Base-by-base conservation (phyloP, 768 basidiomycete species). In the Daedaleopsis sinensis region DNA sequence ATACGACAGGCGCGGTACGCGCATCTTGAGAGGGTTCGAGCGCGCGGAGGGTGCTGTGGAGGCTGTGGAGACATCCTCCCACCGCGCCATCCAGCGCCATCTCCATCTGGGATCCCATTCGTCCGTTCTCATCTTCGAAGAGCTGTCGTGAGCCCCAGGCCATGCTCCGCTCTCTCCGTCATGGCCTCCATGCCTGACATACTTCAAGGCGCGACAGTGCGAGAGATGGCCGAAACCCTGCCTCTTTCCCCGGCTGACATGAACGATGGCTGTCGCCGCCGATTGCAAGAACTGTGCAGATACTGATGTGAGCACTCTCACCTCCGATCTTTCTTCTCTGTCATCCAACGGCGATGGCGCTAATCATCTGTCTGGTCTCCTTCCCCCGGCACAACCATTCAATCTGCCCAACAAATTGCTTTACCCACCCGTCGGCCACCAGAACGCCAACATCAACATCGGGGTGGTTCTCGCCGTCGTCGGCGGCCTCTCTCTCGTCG, bases 391-490 rank as follows among this genome's bases (percentile, higher is more conserved):
- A 42, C 39, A 42, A 42, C 18, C 39, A 42, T 42, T 42, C 39
- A 42, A 42, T 42, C 10, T 10, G 11, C 37, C 37, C 7, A 15
- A 38, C 37, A 7, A 38, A 55, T n/a, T n/a, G 55, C 16, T 32
- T 36, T 42, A 39, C 24, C 44, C 60, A 19, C 19, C 54, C 23
- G 18, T 23, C 18, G 55, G 21, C 19, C 39, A 54, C 23, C 38
- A 43, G 52, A n/a, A 48, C 3, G 48, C 48, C 47, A 61, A 56
- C 36, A 23, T 55, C 47, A 61, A 56, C 36, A 23, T 55, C 21
- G 49, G 54, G 16, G 60, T 57, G 23, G 48, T 61, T 37, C 18
- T 56, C 23, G 60, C 55, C 37, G 60, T 61, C 38, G 36, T 61
- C 24, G 60, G 60, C 37, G 60, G 36, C 5, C 35, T 61, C 54